These are phyloP conservation scores for Fusarium guadeloupense DNA, from an alignment of 2,329 filamentous ascomycete species.

Conservation along the genomic window DNA sequence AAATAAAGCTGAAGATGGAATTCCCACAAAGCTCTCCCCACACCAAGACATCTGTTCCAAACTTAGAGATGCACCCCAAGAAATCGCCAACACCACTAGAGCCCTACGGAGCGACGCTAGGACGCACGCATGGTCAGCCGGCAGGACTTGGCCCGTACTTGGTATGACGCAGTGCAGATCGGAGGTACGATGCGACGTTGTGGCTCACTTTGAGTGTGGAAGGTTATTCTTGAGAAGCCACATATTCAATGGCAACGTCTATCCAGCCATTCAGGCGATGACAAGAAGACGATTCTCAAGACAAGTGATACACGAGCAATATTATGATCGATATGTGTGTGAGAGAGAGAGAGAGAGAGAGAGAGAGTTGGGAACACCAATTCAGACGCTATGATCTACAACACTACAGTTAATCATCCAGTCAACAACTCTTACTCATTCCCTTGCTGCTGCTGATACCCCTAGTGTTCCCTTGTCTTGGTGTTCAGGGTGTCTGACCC, in stretches of 20 bases:
- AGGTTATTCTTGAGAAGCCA: conserved; percentile 21
- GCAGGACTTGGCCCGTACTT: conserved; percentile 30
- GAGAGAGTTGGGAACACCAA: not conserved
- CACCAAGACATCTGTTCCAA: conserved; percentile 9
- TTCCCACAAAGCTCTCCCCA: not conserved
- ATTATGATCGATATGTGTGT: conserved; percentile 12
- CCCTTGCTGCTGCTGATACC: not conserved
- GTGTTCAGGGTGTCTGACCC: not conserved
- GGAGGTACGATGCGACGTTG: conserved; percentile 19
- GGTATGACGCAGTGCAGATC: conserved; percentile 35
- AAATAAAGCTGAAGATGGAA: conserved; percentile 34
- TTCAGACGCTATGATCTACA: too few relatives aligned
- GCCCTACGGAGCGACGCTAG: conserved; percentile 32
- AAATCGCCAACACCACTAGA: conserved; percentile 7
- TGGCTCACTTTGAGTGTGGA: conserved; percentile 9
- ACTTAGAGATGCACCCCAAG: conserved; percentile 14
- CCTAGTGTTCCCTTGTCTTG: not conserved
- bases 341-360: too few relatives aligned
- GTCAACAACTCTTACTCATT: not conserved
- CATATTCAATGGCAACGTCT: conserved; percentile 3
- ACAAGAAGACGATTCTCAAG: conserved; percentile 2
- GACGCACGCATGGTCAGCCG: conserved; percentile 26
- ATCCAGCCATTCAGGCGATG: conserved; percentile 8
- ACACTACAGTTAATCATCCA: not conserved
- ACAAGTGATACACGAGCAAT: conserved; percentile 1